phyloP scores from a whole-genome alignment of 1,139 yeast species.

The Saccharomyces hybrid region DNA sequence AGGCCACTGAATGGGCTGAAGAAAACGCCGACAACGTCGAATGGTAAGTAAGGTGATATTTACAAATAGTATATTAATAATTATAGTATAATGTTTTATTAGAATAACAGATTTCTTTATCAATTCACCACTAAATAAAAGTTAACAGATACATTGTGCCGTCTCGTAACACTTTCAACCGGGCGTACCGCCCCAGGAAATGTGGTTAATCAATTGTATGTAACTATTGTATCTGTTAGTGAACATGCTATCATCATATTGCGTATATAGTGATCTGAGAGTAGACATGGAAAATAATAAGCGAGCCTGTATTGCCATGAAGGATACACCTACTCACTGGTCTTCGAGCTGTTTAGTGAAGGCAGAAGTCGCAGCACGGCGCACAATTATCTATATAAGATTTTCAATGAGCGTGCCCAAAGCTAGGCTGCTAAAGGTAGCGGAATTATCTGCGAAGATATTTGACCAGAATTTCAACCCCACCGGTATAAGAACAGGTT shows the following conservation, averaged over 20 bases:
- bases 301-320: not conserved
- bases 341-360: not conserved
- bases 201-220: not conserved
- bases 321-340: not conserved
- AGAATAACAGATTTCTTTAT: not conserved
- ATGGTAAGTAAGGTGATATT: slow-evolving; percentile 27
- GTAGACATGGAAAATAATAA: not conserved
- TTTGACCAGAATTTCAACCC: slow-evolving; percentile 69
- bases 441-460: slow-evolving; percentile 50
- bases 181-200: no score
- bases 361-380: not conserved
- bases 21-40: slow-evolving; percentile 43
- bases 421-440: slow-evolving; percentile 46
- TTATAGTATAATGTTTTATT: slow-evolving; percentile 17
- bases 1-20: slow-evolving; percentile 70
- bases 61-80: slow-evolving; percentile 18
- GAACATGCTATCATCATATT: not conserved
- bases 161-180: no score
- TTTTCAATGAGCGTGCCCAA: slow-evolving; percentile 23
- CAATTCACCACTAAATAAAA: not conserved
- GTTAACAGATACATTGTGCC: no score
- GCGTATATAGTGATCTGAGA: not conserved
- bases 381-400: not conserved
- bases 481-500: slow-evolving; percentile 58
- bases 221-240: not conserved